phyloP scores from a whole-genome alignment of 179 eudicot species.

The Beta macrorhiza region DNA sequence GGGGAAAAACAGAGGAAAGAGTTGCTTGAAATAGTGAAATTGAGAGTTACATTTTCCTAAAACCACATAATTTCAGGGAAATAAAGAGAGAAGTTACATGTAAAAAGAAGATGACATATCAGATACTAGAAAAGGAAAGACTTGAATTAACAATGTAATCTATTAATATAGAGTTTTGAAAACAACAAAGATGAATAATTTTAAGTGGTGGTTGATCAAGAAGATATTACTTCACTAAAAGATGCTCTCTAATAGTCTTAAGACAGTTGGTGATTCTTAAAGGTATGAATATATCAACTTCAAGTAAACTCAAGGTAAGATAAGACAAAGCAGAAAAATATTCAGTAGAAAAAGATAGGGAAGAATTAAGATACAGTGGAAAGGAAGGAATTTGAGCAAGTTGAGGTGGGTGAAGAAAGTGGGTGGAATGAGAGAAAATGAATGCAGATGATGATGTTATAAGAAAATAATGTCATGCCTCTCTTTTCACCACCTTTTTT shows the following conservation, averaged over 20 bases:
- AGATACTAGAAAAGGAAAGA: background rate
- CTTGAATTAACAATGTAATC: background rate
- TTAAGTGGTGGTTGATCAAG: constrained; percentile 5
- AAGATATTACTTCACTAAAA: constrained; percentile 2
- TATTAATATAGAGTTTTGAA: background rate
- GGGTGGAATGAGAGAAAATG: constrained; percentile 41
- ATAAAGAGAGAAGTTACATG: background rate
- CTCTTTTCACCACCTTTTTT: constrained; percentile 3
- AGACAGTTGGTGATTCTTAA: constrained; percentile 23
- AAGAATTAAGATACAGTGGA: background rate
- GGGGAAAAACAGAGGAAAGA: constrained; percentile 8
- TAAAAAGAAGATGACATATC: background rate
- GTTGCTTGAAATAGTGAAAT: constrained; percentile 15
- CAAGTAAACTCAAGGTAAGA: constrained; percentile 28
- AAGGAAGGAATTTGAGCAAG: constrained; percentile 33
- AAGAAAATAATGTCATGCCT: constrained; percentile 23
- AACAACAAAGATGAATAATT: background rate
- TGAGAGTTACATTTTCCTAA: constrained; percentile 11
- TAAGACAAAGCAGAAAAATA: constrained; percentile 17
- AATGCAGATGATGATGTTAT: constrained; percentile 29
- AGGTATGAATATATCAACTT: constrained; percentile 24
- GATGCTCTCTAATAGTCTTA: constrained; percentile 2
- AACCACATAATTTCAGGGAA: background rate
- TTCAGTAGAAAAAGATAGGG: constrained; percentile 11
- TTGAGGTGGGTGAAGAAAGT: constrained; percentile 41